Evolutionary conservation across 2,329 filamentous ascomycete species (phyloP).

Genomic region (Parafenestella ontariensis): DNA sequence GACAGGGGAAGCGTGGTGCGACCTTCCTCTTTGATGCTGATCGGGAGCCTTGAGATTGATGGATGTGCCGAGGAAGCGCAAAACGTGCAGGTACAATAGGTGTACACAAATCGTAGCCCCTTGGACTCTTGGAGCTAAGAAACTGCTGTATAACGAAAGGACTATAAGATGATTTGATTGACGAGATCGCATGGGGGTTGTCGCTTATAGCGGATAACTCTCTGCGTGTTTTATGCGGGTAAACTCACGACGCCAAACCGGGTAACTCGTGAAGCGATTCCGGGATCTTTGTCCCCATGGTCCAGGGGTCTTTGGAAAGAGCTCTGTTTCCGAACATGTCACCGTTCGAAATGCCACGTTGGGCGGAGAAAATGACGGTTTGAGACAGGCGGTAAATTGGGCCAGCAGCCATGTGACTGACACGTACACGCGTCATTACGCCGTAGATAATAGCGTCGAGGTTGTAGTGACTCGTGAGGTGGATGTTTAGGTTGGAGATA

Average conservation of each 20-base stretch:
- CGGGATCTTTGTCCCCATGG: neutral
- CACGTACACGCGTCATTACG: too few species aligned
- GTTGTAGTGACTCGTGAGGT: too few species aligned
- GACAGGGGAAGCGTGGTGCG: neutral
- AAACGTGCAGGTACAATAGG: too few species aligned
- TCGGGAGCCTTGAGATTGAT: too few species aligned
- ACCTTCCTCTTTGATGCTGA: neutral
- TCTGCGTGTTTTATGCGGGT: neutral
- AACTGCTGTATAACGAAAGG: neutral
- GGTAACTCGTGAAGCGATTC: neutral
- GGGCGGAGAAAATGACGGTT: neutral
- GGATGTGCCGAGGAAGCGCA: neutral
- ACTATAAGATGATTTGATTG: neutral
- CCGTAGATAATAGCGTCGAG: too few species aligned
- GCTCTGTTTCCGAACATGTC: neutral
- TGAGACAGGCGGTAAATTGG: neutral
- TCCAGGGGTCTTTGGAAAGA: neutral
- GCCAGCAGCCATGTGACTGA: neutral
- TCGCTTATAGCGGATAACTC: neutral
- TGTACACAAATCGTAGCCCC: too few species aligned
- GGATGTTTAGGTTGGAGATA: too few species aligned
- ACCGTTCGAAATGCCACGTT: slow-evolving; percentile 5
- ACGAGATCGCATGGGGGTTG: neutral
- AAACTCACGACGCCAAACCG: neutral
- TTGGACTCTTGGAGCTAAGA: neutral